phyloP scores from a whole-genome alignment of 2,329 filamentous ascomycete species.

The Botrytis byssoidea region DNA sequence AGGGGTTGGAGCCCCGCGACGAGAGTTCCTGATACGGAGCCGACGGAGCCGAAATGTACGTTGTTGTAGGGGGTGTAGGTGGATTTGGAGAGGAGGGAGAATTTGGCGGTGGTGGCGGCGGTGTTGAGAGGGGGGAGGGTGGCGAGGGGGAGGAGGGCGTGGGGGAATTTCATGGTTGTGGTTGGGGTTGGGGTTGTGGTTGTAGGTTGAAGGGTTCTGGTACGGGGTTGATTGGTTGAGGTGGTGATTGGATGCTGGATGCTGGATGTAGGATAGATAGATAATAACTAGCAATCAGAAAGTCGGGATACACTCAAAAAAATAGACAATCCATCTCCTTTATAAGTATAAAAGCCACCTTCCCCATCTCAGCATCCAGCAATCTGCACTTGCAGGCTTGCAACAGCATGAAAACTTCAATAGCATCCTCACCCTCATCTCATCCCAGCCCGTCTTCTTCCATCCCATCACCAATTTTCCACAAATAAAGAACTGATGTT shows the following conservation, averaged over 20 bases:
- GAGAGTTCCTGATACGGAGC: neutral
- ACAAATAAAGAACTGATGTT: neutral
- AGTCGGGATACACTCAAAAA: no score
- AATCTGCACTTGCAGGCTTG: neutral
- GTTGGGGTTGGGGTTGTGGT: no score
- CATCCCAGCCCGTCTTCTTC: neutral
- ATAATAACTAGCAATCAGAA: neutral
- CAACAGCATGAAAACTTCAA: neutral
- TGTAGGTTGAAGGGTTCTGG: neutral
- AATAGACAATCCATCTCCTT: neutral
- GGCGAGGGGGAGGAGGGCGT: neutral
- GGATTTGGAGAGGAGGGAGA: conserved; percentile 3
- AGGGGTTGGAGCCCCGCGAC: neutral
- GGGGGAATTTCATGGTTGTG: neutral
- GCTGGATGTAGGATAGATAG: neutral
- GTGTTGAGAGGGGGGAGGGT: neutral
- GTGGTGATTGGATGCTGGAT: neutral
- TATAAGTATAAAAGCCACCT: neutral
- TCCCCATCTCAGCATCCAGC: neutral
- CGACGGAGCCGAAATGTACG: neutral
- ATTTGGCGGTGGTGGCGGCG: neutral
- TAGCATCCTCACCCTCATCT: neutral
- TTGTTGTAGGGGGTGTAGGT: conserved; percentile 6
- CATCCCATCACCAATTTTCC: neutral
- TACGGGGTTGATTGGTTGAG: neutral